Conservation (phyloP, 495 filamentous ascomycete genomes). For the Lophiostoma macrostomum region DNA sequence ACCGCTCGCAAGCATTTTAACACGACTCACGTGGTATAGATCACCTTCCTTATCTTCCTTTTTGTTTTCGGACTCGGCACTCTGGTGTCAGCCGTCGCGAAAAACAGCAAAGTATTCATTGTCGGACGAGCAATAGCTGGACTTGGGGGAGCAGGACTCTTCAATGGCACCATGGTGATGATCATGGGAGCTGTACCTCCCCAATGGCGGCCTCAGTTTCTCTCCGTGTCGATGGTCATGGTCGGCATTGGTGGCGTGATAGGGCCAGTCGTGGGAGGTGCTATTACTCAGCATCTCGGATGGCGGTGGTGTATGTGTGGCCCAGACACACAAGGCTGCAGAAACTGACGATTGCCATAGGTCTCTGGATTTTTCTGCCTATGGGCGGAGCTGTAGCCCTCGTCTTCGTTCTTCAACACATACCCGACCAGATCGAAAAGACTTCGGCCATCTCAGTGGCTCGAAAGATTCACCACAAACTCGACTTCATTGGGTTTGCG, state of each 20-base stretch:
- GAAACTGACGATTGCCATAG: conserved; percentile 19
- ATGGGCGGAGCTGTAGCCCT: conserved; percentile 54
- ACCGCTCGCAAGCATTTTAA: conserved; percentile 56
- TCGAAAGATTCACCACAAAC: conserved; percentile 42
- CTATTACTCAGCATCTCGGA: conserved; percentile 45
- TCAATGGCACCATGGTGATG: conserved; percentile 82
- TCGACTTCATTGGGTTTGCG: conserved; percentile 48
- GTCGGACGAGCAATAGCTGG: conserved; percentile 82
- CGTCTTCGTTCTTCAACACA: conserved; percentile 46
- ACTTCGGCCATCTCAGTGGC: conserved; percentile 9
- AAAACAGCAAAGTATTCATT: conserved; percentile 71
- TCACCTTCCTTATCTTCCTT: conserved; percentile 65
- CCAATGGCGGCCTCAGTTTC: conserved; percentile 49
- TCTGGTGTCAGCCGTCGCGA: conserved; percentile 72
- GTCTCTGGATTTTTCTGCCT: conserved; percentile 63
- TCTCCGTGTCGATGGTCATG: conserved; percentile 62
- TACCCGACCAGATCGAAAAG: conserved; percentile 42
- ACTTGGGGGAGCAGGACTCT: conserved; percentile 75
- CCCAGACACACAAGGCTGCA: not conserved
- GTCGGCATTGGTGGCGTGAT: conserved; percentile 66
- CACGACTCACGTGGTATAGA: not conserved
- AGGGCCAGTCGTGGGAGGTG: conserved; percentile 41
- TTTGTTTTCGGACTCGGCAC: conserved; percentile 78
- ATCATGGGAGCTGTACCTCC: conserved; percentile 63
- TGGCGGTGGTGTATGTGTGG: conserved; percentile 70